Conservation (phyloP, 805 yeast species). For the Saturnispora sekii region DNA sequence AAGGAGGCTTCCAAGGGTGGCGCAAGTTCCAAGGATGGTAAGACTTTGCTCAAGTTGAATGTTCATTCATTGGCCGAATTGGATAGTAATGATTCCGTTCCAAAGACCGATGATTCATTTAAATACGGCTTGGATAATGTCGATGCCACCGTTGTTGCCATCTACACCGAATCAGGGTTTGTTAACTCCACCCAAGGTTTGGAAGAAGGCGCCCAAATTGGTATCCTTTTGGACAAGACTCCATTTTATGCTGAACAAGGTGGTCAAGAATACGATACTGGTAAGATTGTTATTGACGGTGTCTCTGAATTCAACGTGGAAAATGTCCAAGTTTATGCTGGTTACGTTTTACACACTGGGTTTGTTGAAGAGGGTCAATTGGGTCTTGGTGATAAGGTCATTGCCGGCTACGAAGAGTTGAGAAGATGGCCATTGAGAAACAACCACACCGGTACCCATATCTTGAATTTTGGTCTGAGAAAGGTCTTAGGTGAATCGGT, state of each 20-base stretch:
- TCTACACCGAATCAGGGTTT: conserved; percentile 66
- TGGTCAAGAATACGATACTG: conserved; percentile 97
- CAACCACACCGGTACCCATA: conserved; percentile 98
- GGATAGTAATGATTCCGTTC: conserved; percentile 45
- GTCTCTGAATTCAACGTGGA: conserved; percentile 78
- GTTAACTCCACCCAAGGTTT: conserved; percentile 33
- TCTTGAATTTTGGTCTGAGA: conserved; percentile 80
- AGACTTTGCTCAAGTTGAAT: conserved; percentile 65
- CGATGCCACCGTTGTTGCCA: conserved; percentile 58
- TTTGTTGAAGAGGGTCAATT: conserved; percentile 66
- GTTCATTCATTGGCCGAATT: conserved; percentile 81
- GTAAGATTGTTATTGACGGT: conserved; percentile 85
- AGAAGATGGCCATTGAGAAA: conserved; percentile 95
- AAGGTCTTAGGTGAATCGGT: conserved; percentile 79
- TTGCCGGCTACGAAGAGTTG: conserved; percentile 83
- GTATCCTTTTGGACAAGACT: conserved; percentile 78
- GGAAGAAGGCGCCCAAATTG: conserved; percentile 44
- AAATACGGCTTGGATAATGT: conserved; percentile 70
- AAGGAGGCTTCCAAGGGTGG: conserved; percentile 93
- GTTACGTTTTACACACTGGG: conserved; percentile 95
- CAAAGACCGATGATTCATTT: conserved; percentile 74
- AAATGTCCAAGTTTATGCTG: conserved; percentile 88
- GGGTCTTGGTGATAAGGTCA: conserved; percentile 56
- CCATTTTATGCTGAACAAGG: conserved; percentile 98
- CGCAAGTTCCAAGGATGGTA: conserved; percentile 42